These are phyloP conservation scores for Ascoidea rubescens DNA, from an alignment of 805 yeast genomes.

Conservation along the genomic window DNA sequence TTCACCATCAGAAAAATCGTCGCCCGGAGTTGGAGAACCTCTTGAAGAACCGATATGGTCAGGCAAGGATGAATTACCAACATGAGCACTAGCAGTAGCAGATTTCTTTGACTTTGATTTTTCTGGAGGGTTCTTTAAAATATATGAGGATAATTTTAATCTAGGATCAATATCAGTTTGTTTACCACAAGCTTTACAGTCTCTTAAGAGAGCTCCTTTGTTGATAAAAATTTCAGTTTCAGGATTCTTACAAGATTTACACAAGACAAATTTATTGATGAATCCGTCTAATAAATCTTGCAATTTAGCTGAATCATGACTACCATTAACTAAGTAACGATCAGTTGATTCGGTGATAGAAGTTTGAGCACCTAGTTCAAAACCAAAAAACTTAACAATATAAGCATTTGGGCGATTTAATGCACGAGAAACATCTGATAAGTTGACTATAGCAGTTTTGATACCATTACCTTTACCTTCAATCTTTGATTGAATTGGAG, in stretches of 20 bases:
- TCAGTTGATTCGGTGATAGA: slow-evolving; percentile 66
- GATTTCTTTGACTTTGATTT: slow-evolving; percentile 21
- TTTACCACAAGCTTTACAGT: slow-evolving; percentile 97
- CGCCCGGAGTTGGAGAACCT: not conserved
- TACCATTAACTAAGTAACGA: slow-evolving; percentile 88
- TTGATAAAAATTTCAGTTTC: slow-evolving; percentile 85
- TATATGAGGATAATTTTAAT: slow-evolving; percentile 31
- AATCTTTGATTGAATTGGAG: slow-evolving; percentile 89
- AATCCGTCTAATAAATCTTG: slow-evolving; percentile 94
- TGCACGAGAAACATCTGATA: slow-evolving; percentile 88
- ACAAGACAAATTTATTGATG: slow-evolving; percentile 81
- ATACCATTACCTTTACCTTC: slow-evolving; percentile 99
- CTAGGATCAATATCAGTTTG: slow-evolving; percentile 25
- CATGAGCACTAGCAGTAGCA: slow-evolving; percentile 35
- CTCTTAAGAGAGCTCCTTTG: slow-evolving; percentile 70
- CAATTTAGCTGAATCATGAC: slow-evolving; percentile 76
- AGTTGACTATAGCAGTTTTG: slow-evolving; percentile 84
- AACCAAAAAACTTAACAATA: slow-evolving; percentile 88
- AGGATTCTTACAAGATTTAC: slow-evolving; percentile 93
- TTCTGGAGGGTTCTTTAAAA: slow-evolving; percentile 32
- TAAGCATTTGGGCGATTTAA: slow-evolving; percentile 87
- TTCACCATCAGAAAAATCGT: slow-evolving; percentile 23
- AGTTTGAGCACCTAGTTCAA: slow-evolving; percentile 95
- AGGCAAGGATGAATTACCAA: slow-evolving; percentile 15
- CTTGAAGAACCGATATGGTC: slow-evolving; percentile 1